phyloP scores from a whole-genome alignment of 2,329 filamentous ascomycete genomes.

The Aureobasidium sp. region DNA sequence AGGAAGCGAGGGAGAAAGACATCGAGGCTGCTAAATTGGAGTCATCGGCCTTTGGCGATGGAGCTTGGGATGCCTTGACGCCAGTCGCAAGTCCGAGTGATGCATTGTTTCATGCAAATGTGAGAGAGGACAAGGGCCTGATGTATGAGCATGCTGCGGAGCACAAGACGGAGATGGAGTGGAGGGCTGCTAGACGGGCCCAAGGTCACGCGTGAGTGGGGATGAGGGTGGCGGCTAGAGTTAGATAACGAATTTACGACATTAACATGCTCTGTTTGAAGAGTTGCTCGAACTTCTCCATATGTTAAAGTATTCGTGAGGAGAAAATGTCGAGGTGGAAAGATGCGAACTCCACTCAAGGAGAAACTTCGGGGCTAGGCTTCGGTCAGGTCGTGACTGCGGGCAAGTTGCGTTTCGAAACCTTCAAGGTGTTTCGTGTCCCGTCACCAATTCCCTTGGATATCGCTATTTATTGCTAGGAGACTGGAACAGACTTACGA shows the following conservation, averaged over 20 bases:
- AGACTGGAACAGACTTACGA: neutral
- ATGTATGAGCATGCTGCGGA: neutral
- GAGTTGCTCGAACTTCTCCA: no score
- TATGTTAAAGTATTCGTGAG: neutral
- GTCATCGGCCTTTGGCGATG: neutral
- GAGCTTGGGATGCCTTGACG: neutral
- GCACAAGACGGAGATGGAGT: neutral
- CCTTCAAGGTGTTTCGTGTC: conserved; percentile 1
- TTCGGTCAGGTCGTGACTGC: neutral
- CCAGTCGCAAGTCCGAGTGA: neutral
- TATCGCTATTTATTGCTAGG: neutral
- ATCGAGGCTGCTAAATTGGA: neutral
- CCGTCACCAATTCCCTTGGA: neutral
- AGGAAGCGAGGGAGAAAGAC: neutral
- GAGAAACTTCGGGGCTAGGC: neutral
- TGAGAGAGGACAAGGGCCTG: neutral
- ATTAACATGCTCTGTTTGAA: neutral
- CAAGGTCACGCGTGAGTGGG: neutral
- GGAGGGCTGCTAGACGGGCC: neutral
- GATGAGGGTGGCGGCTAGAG: neutral
- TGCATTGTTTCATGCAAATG: neutral
- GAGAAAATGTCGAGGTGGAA: no score
- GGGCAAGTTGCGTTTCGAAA: neutral
- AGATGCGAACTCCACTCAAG: neutral
- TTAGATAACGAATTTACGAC: conserved; percentile 4